phyloP scores from a whole-genome alignment of 805 yeast genomes.

The Crinitomyces ghanaensis region DNA sequence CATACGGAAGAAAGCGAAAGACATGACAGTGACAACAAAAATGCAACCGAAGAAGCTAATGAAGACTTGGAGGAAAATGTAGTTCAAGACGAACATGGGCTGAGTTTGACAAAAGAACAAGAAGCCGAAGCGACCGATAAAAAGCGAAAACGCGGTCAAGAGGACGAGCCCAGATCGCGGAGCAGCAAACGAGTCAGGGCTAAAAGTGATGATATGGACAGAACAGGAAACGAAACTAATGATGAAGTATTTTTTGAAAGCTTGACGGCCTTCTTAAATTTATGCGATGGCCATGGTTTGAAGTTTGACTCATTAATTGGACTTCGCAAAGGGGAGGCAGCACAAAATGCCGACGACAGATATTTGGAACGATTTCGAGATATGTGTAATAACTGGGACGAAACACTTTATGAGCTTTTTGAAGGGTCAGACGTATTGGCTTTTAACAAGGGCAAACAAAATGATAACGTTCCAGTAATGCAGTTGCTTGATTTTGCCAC shows the following conservation, averaged over 20 bases:
- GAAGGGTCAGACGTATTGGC: slow-evolving; percentile 2
- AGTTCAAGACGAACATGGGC: background rate
- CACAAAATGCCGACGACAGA: slow-evolving; percentile 11
- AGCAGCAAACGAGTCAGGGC: slow-evolving; percentile 20
- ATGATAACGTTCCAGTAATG: slow-evolving; percentile 19
- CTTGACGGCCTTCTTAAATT: slow-evolving; percentile 12
- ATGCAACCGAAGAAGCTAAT: background rate
- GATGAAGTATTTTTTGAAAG: slow-evolving; percentile 18
- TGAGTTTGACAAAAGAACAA: too few species aligned
- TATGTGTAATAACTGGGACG: slow-evolving; percentile 29
- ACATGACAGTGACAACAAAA: background rate
- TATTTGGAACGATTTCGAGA: slow-evolving; percentile 24
- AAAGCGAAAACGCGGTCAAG: slow-evolving; percentile 1
- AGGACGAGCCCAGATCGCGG: slow-evolving; percentile 1
- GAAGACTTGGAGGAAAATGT: background rate
- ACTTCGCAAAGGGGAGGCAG: slow-evolving; percentile 8
- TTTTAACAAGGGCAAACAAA: slow-evolving; percentile 3
- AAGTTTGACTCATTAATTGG: slow-evolving; percentile 14
- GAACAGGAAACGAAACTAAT: slow-evolving; percentile 15
- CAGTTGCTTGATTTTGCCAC: slow-evolving; percentile 23
- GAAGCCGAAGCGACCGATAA: slow-evolving; percentile 1
- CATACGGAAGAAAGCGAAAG: background rate
- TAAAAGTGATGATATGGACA: slow-evolving; percentile 10
- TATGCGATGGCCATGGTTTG: slow-evolving; percentile 7
- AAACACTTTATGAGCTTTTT: slow-evolving; percentile 21